Evolutionary conservation across 306 rosid genomes (phyloP).

Genomic region (Betula pendula): DNA sequence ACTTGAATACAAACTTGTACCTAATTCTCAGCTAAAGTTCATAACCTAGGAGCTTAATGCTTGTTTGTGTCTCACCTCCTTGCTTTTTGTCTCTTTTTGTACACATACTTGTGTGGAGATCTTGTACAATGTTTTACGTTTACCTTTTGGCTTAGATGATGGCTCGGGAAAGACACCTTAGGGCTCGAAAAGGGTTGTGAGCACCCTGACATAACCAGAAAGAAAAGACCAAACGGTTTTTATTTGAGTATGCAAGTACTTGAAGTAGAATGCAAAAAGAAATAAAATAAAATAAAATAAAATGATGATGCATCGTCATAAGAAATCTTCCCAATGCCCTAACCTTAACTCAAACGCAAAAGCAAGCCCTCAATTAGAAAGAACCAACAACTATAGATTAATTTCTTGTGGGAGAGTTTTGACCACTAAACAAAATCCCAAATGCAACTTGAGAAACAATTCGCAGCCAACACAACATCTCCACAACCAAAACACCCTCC

Average conservation of each 20-base stretch:
- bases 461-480: background rate
- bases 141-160: background rate
- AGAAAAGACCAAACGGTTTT: background rate
- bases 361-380: background rate
- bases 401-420: constrained; percentile 3
- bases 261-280: too few species aligned
- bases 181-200: background rate
- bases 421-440: background rate
- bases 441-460: background rate
- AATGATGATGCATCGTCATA: background rate
- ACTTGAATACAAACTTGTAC: too few species aligned
- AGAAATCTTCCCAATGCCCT: background rate
- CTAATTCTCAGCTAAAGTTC: too few species aligned
- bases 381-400: background rate
- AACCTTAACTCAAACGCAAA: background rate
- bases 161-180: background rate
- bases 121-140: background rate
- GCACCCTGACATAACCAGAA: background rate
- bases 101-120: too few species aligned
- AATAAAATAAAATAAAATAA: too few species aligned
- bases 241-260: background rate
- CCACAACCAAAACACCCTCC: background rate
- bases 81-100: background rate
- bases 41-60: background rate
- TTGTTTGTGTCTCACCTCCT: background rate